These are phyloP conservation scores for Metschnikowia arizonensis DNA, from an alignment of 805 yeast species.

Conservation along the genomic window DNA sequence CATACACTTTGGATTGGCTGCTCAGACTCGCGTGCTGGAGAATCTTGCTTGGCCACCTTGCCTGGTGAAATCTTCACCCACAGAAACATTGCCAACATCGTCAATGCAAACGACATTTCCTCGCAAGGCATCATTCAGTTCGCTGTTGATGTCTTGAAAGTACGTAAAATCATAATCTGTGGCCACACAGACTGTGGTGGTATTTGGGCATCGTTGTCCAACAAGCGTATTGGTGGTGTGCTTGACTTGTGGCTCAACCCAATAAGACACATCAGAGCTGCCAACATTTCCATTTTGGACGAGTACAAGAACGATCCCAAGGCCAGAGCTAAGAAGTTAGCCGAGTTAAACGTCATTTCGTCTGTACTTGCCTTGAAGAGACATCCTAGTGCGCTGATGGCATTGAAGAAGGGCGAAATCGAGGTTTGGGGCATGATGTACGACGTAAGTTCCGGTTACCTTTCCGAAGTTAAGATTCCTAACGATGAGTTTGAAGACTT, in stretches of 20 bases:
- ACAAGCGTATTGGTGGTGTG: constrained; percentile 21
- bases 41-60: constrained; percentile 18
- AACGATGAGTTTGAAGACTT: constrained; percentile 42
- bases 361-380: constrained; percentile 20
- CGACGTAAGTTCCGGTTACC: constrained; percentile 20
- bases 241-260: constrained; percentile 23
- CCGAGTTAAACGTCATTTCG: constrained; percentile 20
- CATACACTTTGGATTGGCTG: constrained; percentile 23
- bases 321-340: constrained; percentile 19
- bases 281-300: constrained; percentile 16
- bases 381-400: constrained; percentile 20
- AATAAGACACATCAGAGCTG: constrained; percentile 21
- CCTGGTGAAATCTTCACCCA: constrained; percentile 22
- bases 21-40: constrained; percentile 21
- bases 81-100: constrained; percentile 21
- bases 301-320: constrained; percentile 16
- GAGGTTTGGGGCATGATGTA: constrained; percentile 24
- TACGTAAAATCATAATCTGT: constrained; percentile 19
- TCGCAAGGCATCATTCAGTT: constrained; percentile 21
- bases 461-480: constrained; percentile 25
- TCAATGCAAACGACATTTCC: constrained; percentile 20
- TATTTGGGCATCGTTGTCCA: constrained; percentile 21
- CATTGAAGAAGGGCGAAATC: constrained; percentile 20
- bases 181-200: constrained; percentile 24
- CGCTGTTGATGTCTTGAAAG: constrained; percentile 21